A percentile compares a stretch with the other conserved stretches of the same genome.
Conservation (phyloP, 768 basidiomycete genomes). For the Podaxis sp. region DNA sequence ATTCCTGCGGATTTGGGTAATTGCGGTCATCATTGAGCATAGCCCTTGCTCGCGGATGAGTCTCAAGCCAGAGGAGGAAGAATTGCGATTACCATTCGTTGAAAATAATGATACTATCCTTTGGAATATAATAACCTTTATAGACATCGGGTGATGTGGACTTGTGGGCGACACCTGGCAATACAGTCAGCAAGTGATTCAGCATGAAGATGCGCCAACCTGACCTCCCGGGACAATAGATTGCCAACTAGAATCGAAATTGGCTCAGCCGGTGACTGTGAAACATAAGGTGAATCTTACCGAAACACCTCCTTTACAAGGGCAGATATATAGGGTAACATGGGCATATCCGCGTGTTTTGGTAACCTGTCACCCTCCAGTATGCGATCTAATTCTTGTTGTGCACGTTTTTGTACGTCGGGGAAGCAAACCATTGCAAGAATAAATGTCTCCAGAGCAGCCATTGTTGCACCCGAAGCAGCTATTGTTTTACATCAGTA, state of each 20-base stretch:
- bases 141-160: neutral
- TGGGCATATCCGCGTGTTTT: slow-evolving; percentile 18
- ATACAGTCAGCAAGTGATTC: neutral
- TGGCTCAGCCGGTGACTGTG: neutral
- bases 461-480: neutral
- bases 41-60: neutral
- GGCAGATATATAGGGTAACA: slow-evolving; percentile 24
- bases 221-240: neutral
- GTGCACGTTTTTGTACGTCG: slow-evolving; percentile 25
- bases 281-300: neutral
- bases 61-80: neutral
- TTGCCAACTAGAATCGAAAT: neutral
- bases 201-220: neutral
- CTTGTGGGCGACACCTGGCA: slow-evolving; percentile 1
- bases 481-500: neutral
- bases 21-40: slow-evolving; percentile 11
- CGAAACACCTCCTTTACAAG: slow-evolving; percentile 27
- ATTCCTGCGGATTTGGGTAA: slow-evolving; percentile 10
- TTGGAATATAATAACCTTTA: slow-evolving; percentile 10
- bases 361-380: slow-evolving; percentile 24
- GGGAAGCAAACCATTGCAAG: slow-evolving; percentile 28
- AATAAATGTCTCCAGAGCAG: slow-evolving; percentile 18
- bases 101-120: neutral
- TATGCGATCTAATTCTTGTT: slow-evolving; percentile 28
- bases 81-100: slow-evolving; percentile 7